These are phyloP conservation scores for Yamadazyma endophytica DNA, from an alignment of 805 yeast species.

Conservation along the genomic window DNA sequence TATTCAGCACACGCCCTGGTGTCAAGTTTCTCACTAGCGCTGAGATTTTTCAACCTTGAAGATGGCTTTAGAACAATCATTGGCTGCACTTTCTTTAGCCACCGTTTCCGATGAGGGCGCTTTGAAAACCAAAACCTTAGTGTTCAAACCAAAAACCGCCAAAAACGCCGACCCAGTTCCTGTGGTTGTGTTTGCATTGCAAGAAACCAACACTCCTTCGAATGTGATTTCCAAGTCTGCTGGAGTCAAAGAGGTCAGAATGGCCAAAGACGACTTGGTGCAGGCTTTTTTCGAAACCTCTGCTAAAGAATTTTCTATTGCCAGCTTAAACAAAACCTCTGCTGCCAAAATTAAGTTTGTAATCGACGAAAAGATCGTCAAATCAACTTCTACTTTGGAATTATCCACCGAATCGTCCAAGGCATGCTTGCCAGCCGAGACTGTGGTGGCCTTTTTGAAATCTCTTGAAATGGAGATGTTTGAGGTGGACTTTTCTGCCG, in stretches of 20 bases:
- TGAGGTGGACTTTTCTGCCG: slow-evolving; percentile 52
- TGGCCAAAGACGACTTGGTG: slow-evolving; percentile 80
- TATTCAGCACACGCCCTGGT: no score
- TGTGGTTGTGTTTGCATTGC: slow-evolving; percentile 72
- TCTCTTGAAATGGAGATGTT: slow-evolving; percentile 49
- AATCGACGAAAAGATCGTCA: slow-evolving; percentile 48
- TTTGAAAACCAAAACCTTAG: slow-evolving; percentile 63
- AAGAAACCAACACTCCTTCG: slow-evolving; percentile 66
- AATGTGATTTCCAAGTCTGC: slow-evolving; percentile 62
- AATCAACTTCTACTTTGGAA: slow-evolving; percentile 36
- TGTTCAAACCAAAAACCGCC: slow-evolving; percentile 89
- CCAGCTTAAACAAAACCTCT: slow-evolving; percentile 38
- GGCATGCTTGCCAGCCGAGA: slow-evolving; percentile 45
- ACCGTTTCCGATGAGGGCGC: slow-evolving; percentile 50
- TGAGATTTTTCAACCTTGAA: slow-evolving; percentile 2
- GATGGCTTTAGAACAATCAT: slow-evolving; percentile 67
- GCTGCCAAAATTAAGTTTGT: slow-evolving; percentile 60
- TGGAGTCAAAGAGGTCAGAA: slow-evolving; percentile 76
- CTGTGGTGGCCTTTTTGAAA: slow-evolving; percentile 42
- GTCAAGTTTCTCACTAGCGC: slow-evolving; percentile 1
- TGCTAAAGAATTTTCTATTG: slow-evolving; percentile 61
- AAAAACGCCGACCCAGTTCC: slow-evolving; percentile 78
- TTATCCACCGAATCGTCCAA: slow-evolving; percentile 52
- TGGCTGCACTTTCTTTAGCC: slow-evolving; percentile 62
- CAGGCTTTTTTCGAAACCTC: slow-evolving; percentile 53